phyloP scores from a whole-genome alignment of 805 yeast species.

The Candida methanosorbosa region DNA sequence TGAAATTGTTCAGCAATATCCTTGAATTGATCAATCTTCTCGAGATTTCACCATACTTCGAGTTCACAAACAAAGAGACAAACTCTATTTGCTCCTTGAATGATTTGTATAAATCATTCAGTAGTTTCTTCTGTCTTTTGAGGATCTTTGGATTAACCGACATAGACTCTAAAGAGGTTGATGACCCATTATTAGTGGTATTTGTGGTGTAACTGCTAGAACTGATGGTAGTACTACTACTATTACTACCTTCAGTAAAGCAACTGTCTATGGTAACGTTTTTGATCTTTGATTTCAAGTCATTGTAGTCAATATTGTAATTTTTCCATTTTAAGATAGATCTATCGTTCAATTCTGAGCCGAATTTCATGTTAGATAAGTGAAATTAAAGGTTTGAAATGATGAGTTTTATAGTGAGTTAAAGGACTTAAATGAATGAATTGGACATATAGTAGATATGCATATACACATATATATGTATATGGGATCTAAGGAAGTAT shows the following conservation, averaged over 20 bases:
- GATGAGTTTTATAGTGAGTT: no score
- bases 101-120: constrained; percentile 29
- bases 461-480: no score
- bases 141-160: constrained; percentile 5
- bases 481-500: no score
- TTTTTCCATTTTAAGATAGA: constrained; percentile 86
- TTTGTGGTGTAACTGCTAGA: not conserved
- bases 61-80: constrained; percentile 52
- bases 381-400: no score
- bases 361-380: constrained; percentile 64
- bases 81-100: constrained; percentile 54
- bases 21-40: constrained; percentile 28
- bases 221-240: not conserved
- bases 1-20: constrained; percentile 17
- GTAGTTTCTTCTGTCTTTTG: constrained; percentile 11
- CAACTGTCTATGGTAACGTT: constrained; percentile 34
- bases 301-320: constrained; percentile 78
- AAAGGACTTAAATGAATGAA: no score
- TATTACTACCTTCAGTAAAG: not conserved
- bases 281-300: constrained; percentile 58
- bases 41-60: constrained; percentile 63
- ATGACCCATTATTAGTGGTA: constrained; percentile 3
- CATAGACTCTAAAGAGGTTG: not conserved
- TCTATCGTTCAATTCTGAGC: constrained; percentile 60
- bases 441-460: no score